These are phyloP conservation scores for Pseudogymnoascus sp. DNA, from an alignment of 2,329 filamentous ascomycete genomes.

Conservation along the genomic window DNA sequence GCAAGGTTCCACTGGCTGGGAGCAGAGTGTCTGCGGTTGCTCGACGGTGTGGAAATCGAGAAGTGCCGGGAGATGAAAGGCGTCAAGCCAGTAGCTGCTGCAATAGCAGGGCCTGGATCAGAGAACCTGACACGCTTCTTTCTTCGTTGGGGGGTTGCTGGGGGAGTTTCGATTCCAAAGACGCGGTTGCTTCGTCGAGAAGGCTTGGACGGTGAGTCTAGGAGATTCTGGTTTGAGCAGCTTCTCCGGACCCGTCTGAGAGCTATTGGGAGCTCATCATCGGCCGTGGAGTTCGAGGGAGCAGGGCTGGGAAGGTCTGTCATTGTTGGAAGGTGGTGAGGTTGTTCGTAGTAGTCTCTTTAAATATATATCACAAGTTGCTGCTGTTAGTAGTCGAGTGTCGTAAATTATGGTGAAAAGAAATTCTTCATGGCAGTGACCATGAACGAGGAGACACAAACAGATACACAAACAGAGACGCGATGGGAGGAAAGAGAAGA, in stretches of 20 bases:
- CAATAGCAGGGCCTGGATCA: slow-evolving; percentile 41
- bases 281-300: not conserved
- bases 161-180: slow-evolving; percentile 32
- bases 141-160: slow-evolving; percentile 23
- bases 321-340: not conserved
- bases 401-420: not conserved
- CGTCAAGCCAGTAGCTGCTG: slow-evolving; percentile 45
- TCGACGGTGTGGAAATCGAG: slow-evolving; percentile 24
- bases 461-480: not conserved
- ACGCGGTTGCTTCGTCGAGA: slow-evolving; percentile 42
- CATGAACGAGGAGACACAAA: not conserved
- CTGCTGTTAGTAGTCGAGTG: not conserved
- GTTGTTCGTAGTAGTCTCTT: not conserved
- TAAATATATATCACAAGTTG: not conserved
- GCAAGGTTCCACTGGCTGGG: slow-evolving; percentile 26
- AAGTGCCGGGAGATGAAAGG: slow-evolving; percentile 50
- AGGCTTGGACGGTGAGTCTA: slow-evolving; percentile 31
- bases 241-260: not conserved
- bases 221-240: not conserved
- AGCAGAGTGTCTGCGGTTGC: slow-evolving; percentile 41
- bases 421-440: not conserved
- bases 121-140: slow-evolving; percentile 53
- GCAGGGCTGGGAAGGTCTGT: not conserved
- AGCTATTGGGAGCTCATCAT: not conserved
- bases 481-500: not conserved